Evolutionary conservation across 148 eudicot genomes (phyloP).

Genomic region (Tetragonia tetragonoides): DNA sequence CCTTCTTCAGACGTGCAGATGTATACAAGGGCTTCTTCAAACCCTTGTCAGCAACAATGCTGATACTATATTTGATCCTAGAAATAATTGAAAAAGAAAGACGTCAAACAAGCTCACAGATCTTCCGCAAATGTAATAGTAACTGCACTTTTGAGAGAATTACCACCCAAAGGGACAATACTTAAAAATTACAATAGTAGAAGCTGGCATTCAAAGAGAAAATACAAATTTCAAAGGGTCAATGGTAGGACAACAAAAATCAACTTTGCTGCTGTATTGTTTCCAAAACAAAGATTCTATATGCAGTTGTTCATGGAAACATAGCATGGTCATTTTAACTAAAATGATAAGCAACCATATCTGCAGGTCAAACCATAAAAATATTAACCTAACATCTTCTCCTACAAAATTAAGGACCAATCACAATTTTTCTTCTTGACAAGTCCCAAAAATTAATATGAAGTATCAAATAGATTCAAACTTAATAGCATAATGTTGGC

Average conservation of each 20-base stretch:
- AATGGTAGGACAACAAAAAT: background rate
- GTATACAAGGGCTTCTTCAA: slow-evolving; percentile 83
- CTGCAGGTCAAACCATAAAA: background rate
- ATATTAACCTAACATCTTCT: background rate
- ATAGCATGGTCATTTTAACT: background rate
- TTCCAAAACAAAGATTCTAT: background rate
- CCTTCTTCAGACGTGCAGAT: slow-evolving; percentile 94
- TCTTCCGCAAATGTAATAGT: too few species aligned
- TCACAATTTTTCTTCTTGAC: too few species aligned
- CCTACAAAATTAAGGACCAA: background rate
- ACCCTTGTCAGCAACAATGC: slow-evolving; percentile 94
- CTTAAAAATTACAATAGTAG: background rate
- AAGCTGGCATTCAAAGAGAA: background rate
- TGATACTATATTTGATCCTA: slow-evolving; percentile 94
- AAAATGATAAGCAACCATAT: background rate
- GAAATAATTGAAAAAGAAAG: slow-evolving; percentile 10
- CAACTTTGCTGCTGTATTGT: too few species aligned
- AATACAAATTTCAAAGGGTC: background rate
- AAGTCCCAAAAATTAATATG: background rate
- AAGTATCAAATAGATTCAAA: background rate
- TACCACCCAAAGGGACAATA: background rate
- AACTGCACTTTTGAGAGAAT: background rate
- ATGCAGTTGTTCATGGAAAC: background rate
- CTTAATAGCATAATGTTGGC: background rate
- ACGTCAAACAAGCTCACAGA: background rate